Conservation (phyloP, 441 rosid species). For the Biscutella laevigata region DNA sequence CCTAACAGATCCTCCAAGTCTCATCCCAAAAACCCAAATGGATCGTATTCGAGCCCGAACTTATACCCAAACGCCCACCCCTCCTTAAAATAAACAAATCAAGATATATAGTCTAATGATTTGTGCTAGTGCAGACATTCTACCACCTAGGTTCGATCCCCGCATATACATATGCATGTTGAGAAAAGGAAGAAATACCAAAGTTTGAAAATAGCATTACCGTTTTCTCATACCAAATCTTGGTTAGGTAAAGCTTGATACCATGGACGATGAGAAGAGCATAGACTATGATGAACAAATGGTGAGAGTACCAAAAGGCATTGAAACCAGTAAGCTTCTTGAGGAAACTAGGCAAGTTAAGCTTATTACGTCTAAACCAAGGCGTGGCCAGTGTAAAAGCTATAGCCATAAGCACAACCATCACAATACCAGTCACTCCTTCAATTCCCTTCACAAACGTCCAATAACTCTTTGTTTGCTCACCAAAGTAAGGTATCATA, state of each 20-base stretch:
- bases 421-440: constrained; percentile 54
- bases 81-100: too few species aligned
- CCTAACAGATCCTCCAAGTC: too few species aligned
- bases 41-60: too few species aligned
- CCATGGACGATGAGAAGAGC: constrained; percentile 56
- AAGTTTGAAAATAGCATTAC: too few species aligned
- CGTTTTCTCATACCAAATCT: constrained; percentile 53
- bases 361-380: constrained; percentile 25
- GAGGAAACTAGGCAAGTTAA: constrained; percentile 26
- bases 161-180: too few species aligned
- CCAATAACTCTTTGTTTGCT: constrained; percentile 59
- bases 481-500: constrained; percentile 52
- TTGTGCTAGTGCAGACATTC: too few species aligned
- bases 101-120: too few species aligned
- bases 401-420: constrained; percentile 51
- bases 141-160: too few species aligned
- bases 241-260: constrained; percentile 42
- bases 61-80: too few species aligned
- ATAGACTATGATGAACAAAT: constrained; percentile 52
- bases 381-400: constrained; percentile 54
- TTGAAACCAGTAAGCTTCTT: constrained; percentile 47
- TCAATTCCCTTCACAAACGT: constrained; percentile 67
- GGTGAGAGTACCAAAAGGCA: constrained; percentile 76
- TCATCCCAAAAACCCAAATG: too few species aligned
- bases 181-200: too few species aligned